These are phyloP conservation scores for Floccularia luteovirens DNA, from an alignment of 768 basidiomycete genomes.

Conservation along the genomic window DNA sequence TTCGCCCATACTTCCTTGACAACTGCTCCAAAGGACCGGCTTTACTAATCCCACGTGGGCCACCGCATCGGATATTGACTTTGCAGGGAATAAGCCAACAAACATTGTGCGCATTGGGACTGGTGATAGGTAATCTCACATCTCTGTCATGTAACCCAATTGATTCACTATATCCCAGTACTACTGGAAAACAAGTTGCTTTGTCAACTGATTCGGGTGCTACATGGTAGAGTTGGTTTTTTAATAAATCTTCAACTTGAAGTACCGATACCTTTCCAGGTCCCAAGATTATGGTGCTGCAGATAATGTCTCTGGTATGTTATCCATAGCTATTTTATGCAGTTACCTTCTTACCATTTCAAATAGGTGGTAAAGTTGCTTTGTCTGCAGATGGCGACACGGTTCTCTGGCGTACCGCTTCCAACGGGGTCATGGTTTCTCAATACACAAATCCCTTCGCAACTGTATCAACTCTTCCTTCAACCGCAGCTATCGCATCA, in stretches of 20 bases:
- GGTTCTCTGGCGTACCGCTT: constrained; percentile 47
- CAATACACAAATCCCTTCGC: constrained; percentile 40
- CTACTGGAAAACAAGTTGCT: constrained; percentile 47
- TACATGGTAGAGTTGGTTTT: constrained; percentile 30
- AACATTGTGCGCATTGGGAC: constrained; percentile 48
- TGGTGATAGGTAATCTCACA: constrained; percentile 27
- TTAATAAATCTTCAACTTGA: background rate
- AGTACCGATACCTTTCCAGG: constrained; percentile 18
- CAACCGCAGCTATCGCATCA: constrained; percentile 47
- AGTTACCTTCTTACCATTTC: background rate
- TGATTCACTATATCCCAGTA: constrained; percentile 12
- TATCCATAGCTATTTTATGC: constrained; percentile 1
- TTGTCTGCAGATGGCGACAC: constrained; percentile 47
- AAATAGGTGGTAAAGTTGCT: constrained; percentile 30
- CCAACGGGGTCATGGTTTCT: constrained; percentile 45
- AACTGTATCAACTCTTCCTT: constrained; percentile 43
- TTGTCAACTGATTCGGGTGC: constrained; percentile 46
- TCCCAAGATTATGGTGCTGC: constrained; percentile 48
- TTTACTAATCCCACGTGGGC: constrained; percentile 41
- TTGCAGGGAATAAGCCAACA: constrained; percentile 41
- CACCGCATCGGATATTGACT: constrained; percentile 42
- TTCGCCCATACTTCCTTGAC: constrained; percentile 39
- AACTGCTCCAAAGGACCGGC: constrained; percentile 26
- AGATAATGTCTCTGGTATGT: constrained; percentile 29
- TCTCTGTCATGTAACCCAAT: constrained; percentile 1